These are phyloP conservation scores for Arachis stenosperma DNA, from an alignment of 306 rosid genomes.

Conservation along the genomic window DNA sequence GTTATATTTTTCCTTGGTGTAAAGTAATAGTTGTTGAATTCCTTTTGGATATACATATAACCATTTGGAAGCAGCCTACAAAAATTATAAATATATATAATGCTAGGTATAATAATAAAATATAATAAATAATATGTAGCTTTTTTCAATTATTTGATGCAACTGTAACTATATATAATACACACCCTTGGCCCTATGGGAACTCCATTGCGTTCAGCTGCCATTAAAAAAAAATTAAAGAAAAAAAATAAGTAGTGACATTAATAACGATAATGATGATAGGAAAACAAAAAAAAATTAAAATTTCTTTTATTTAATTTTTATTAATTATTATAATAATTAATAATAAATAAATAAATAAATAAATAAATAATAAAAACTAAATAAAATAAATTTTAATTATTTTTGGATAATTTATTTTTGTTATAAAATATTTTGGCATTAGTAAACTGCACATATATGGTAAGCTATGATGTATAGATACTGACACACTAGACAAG, in stretches of 20 bases:
- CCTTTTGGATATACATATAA: slow-evolving; percentile 26
- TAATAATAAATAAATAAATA: no score
- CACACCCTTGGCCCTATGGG: slow-evolving; percentile 49
- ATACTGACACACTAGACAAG: no score
- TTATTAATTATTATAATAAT: no score
- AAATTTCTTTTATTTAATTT: no score
- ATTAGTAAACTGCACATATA: not conserved
- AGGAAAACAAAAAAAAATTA: no score
- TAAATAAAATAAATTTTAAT: no score
- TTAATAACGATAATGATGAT: no score
- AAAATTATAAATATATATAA: not conserved
- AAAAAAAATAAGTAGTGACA: no score
- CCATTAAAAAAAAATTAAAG: not conserved
- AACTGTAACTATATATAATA: not conserved
- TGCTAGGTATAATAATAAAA: not conserved
- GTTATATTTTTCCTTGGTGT: slow-evolving; percentile 42
- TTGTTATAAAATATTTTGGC: no score
- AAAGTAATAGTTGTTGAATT: slow-evolving; percentile 34
- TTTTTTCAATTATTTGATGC: not conserved
- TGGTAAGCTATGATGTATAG: no score
- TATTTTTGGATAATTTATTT: no score
- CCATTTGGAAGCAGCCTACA: slow-evolving; percentile 48
- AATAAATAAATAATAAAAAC: no score
- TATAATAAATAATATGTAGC: not conserved
- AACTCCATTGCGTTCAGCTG: slow-evolving; percentile 43